Evolutionary conservation across 106 monocot species (phyloP).

Genomic region (Posidonia australis): DNA sequence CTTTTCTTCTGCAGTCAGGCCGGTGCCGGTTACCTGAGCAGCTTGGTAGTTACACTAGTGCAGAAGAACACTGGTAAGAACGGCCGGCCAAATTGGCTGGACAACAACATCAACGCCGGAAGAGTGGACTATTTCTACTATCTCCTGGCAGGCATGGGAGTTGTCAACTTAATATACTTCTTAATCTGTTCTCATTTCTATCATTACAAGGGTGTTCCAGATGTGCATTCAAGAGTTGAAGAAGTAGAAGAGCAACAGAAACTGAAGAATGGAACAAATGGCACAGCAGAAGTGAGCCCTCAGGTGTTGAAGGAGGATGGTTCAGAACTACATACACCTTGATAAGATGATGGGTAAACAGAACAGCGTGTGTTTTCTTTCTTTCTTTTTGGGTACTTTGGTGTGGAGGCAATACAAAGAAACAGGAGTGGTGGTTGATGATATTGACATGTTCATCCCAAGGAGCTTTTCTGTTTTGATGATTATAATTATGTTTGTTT

Average conservation of each 20-base stretch:
- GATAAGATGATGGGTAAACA: not conserved
- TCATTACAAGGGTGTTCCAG: constrained; percentile 39
- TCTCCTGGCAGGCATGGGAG: constrained; percentile 31
- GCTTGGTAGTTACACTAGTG: constrained; percentile 26
- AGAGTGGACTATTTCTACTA: constrained; percentile 64
- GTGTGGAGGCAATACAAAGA: no score
- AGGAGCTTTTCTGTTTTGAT: no score
- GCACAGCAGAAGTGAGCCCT: no score
- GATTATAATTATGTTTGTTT: no score
- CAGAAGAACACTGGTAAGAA: constrained; percentile 18
- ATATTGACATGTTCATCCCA: no score
- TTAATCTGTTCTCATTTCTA: constrained; percentile 52
- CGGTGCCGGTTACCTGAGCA: constrained; percentile 39
- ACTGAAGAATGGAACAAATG: not conserved
- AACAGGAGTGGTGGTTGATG: no score
- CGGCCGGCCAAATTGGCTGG: constrained; percentile 30
- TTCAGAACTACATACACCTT: not conserved
- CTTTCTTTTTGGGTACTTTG: not conserved
- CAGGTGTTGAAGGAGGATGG: not conserved
- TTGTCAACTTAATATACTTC: constrained; percentile 39
- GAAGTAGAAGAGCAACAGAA: not conserved
- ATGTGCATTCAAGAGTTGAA: not conserved
- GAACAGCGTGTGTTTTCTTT: not conserved
- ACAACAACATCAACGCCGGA: constrained; percentile 38
- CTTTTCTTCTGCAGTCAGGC: constrained; percentile 54